Base-by-base conservation (phyloP, 2,329 filamentous ascomycete species). In the Hypoxylon sp. region DNA sequence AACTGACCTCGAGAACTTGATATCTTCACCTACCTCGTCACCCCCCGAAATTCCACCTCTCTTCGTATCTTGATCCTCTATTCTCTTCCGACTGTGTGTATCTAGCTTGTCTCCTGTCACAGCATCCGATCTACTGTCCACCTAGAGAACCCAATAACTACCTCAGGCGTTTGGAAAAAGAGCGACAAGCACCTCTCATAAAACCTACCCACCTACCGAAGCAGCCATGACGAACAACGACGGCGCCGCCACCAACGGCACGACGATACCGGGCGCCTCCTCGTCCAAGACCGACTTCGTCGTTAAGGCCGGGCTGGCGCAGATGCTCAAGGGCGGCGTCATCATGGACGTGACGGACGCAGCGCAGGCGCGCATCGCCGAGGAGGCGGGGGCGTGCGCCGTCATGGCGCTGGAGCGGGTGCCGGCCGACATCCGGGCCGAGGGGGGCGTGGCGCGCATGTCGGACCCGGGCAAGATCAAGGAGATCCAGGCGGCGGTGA, bases 381-480 rank as follows among this genome's bases (percentile, higher is more conserved):
- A 99, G 78, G 93, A 98, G 76, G 93, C 95, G 60, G 95, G 95
- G 62, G 95, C 95, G 62, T 90, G 88, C 68, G 95, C 95, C 73
- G 95, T 99, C 80, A 99, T 99, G 95, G 95, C 95, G 33, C 88
- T 99, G 61, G 95, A 98, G 84, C 90, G 95, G 65, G 95, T 98
- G 46, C 95, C 95, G 48, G 94, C 95, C 70, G 95, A 99, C 77
- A 99, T 99, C 75, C 88, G 95, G 69, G 88, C 83, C 60, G 84
- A 97, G 75, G 95, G 95, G 68, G 95, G 95, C 72, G 95, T 99
- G 18, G 92, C 92, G 10, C 90, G 95, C 77, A 99, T 99, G 95
- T 95, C 90, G 2, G 94, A 98, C 79, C 95, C 95, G 1, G 81
- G 84, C 69, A 91, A 97, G 85, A 98, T 98, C 83, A 89, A 90